These are phyloP conservation scores for Dacryopinax spathularia DNA, from an alignment of 768 basidiomycete genomes.

Conservation along the genomic window DNA sequence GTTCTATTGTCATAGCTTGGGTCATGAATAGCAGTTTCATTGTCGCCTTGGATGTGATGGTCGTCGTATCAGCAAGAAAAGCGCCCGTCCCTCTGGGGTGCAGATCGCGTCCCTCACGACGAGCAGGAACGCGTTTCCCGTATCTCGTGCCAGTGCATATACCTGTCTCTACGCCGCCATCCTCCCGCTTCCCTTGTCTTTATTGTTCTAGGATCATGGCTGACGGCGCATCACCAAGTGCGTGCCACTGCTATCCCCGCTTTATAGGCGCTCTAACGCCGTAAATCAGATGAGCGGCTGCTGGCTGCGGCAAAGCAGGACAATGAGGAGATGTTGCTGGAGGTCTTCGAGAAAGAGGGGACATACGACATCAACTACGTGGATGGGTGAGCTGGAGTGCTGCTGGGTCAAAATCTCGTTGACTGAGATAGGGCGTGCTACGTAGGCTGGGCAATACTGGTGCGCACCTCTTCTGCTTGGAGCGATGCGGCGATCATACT, in stretches of 20 bases:
- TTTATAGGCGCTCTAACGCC: not conserved
- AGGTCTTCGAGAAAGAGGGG: conserved; percentile 37
- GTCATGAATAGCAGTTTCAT: too few relatives aligned
- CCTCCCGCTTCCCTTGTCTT: not conserved
- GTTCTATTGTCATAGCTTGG: too few relatives aligned
- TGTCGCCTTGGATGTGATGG: too few relatives aligned
- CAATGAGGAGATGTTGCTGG: conserved; percentile 51
- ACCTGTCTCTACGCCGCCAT: not conserved
- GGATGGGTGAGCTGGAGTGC: conserved; percentile 48
- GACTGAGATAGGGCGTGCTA: not conserved
- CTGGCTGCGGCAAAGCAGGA: conserved; percentile 60
- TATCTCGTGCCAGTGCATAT: not conserved
- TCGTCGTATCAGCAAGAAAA: too few relatives aligned
- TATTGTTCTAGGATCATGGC: not conserved
- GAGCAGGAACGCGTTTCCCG: too few relatives aligned
- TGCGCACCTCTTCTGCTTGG: conserved; percentile 23
- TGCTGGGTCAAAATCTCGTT: not conserved
- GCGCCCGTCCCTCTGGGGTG: too few relatives aligned
- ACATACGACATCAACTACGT: conserved; percentile 57
- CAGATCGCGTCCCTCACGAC: too few relatives aligned
- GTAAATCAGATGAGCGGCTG: conserved; percentile 46
- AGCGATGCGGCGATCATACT: not conserved
- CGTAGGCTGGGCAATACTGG: conserved; percentile 61
- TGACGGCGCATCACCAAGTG: not conserved
- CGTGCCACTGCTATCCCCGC: too few relatives aligned